Percentiles rank a stretch among this genome's conserved stretches.
phyloP scores from a whole-genome alignment of 305 asterid genomes.

The Striga hermonthica region DNA sequence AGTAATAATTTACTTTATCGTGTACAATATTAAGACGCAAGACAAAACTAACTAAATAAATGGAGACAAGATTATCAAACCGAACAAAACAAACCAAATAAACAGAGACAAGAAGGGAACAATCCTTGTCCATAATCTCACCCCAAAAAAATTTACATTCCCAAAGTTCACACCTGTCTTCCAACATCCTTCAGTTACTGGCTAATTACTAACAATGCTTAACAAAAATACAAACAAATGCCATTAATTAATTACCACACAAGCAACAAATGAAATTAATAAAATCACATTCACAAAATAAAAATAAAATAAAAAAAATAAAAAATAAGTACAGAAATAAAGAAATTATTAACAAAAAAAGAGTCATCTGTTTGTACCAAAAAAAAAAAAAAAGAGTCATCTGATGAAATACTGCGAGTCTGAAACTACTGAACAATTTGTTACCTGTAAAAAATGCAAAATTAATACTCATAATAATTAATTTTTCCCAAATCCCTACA shows the following conservation, averaged over 20 bases:
- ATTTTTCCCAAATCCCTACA: slow-evolving; percentile 1
- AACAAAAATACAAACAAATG: slow-evolving; percentile 18
- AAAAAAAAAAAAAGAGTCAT: not conserved
- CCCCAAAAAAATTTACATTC: slow-evolving; percentile 39
- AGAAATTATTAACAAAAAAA: too few relatives aligned
- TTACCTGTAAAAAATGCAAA: slow-evolving; percentile 27
- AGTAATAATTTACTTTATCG: too few relatives aligned
- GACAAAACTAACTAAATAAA: too few relatives aligned
- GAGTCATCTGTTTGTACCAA: not conserved
- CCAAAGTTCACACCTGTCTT: slow-evolving; percentile 40
- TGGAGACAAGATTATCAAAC: too few relatives aligned
- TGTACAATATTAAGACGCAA: too few relatives aligned
- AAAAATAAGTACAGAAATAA: not conserved
- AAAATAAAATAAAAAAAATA: not conserved
- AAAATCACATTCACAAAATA: too few relatives aligned
- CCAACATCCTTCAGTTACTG: slow-evolving; percentile 5
- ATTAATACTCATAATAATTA: slow-evolving; percentile 25
- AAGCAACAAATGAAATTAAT: not conserved
- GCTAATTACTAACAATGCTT: not conserved
- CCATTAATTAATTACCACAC: not conserved
- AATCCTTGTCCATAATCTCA: slow-evolving; percentile 9
- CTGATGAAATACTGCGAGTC: slow-evolving; percentile 16
- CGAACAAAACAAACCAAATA: too few relatives aligned
- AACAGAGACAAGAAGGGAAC: not conserved
- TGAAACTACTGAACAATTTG: slow-evolving; percentile 32